Evolutionary conservation across 805 yeast species (phyloP).

Genomic region (Zygotorulaspora sp.): DNA sequence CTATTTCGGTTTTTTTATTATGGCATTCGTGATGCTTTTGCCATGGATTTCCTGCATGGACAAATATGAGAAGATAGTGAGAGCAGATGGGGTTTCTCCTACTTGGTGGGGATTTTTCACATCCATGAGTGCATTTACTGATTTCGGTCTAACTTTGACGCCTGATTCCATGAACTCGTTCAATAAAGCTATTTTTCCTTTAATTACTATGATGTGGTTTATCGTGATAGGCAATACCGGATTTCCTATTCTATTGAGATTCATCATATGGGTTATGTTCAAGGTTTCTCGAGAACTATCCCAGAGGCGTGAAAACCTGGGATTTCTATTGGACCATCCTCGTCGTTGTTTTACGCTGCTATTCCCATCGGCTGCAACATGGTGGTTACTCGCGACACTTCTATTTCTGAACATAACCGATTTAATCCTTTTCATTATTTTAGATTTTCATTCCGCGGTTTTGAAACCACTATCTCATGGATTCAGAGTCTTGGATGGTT

Average conservation of each 20-base stretch:
- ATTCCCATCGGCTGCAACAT: conserved; percentile 89
- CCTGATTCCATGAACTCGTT: conserved; percentile 76
- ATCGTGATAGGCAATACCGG: conserved; percentile 93
- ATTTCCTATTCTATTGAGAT: conserved; percentile 78
- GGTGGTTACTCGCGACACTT: conserved; percentile 84
- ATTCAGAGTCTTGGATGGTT: conserved; percentile 69
- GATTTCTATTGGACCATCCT: conserved; percentile 89
- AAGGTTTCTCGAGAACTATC: conserved; percentile 64
- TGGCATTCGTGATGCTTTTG: conserved; percentile 49
- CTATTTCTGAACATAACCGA: conserved; percentile 71
- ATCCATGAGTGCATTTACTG: conserved; percentile 73
- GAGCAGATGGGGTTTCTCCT: conserved; percentile 59
- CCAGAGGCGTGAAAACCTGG: conserved; percentile 64
- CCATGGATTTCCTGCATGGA: conserved; percentile 54
- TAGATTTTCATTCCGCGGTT: conserved; percentile 58
- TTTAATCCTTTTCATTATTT: conserved; percentile 68
- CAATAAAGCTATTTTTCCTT: conserved; percentile 56
- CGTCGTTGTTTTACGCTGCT: conserved; percentile 91
- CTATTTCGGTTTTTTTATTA: conserved; percentile 70
- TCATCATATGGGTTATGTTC: conserved; percentile 74
- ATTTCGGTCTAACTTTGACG: conserved; percentile 77
- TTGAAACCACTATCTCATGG: conserved; percentile 59
- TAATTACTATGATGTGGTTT: conserved; percentile 61
- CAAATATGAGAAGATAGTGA: conserved; percentile 42
- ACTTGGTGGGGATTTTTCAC: conserved; percentile 95